Evolutionary conservation across 1,284 basidiomycete species (phyloP).

Genomic region (Naganishia sp.): DNA sequence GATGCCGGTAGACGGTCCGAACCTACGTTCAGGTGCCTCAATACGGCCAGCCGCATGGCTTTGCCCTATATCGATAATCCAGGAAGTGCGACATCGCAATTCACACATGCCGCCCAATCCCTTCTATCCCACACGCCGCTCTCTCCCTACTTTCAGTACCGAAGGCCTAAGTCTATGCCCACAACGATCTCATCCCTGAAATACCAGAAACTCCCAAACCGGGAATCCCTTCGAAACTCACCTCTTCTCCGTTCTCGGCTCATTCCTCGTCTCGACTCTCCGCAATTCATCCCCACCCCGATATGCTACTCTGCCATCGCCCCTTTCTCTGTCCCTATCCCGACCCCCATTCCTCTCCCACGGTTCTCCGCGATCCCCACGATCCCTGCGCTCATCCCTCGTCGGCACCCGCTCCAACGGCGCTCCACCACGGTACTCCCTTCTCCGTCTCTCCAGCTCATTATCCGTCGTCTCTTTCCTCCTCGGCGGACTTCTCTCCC

Average conservation of each 20-base stretch:
- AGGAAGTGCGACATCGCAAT: too few species aligned
- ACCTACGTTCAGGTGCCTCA: too few species aligned
- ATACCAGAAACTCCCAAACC: too few species aligned
- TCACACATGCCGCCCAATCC: too few species aligned
- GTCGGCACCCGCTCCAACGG: constrained; percentile 27
- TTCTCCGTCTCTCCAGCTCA: constrained; percentile 30
- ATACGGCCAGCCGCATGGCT: too few species aligned
- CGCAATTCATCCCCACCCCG: constrained; percentile 21
- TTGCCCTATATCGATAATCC: too few species aligned
- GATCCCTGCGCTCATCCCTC: constrained; percentile 16
- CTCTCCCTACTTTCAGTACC: too few species aligned
- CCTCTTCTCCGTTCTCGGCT: constrained; percentile 22
- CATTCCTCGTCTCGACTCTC: constrained; percentile 32
- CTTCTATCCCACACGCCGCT: too few species aligned
- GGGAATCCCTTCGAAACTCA: neutral
- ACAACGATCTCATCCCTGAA: too few species aligned
- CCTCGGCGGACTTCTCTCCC: constrained; percentile 35
- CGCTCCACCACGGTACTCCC: constrained; percentile 32
- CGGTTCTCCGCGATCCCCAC: neutral
- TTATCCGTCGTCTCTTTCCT: constrained; percentile 32
- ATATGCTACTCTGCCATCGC: constrained; percentile 8
- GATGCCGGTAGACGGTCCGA: too few species aligned
- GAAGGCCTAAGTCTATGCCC: too few species aligned
- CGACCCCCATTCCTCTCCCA: neutral
- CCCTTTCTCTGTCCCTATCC: neutral